A percentile compares a stretch with the other conserved stretches of the same genome.
phyloP scores from a whole-genome alignment of 305 asterid genomes.

The Fraxinus platypoda region DNA sequence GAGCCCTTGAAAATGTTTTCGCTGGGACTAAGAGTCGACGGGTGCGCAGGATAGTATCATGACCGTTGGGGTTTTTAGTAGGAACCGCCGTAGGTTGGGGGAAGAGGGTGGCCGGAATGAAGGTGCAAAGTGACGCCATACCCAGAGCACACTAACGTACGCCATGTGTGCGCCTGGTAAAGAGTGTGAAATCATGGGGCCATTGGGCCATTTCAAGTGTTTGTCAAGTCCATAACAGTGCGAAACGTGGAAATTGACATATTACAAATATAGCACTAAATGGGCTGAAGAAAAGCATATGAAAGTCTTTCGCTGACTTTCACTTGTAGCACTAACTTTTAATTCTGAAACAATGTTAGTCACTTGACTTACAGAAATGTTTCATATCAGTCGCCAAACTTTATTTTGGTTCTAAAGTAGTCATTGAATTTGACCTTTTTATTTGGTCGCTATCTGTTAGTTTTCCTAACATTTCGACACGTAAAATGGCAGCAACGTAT shows the following conservation, averaged over 20 bases:
- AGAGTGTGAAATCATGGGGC: background rate
- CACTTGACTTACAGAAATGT: background rate
- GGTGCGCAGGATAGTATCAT: slow-evolving; percentile 16
- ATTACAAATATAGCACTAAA: background rate
- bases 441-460: background rate
- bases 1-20: slow-evolving; percentile 13
- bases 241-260: background rate
- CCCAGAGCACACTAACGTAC: background rate
- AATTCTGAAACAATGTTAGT: background rate
- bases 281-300: background rate
- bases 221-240: background rate
- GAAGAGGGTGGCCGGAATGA: slow-evolving; percentile 10
- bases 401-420: background rate
- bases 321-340: background rate
- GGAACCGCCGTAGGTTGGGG: slow-evolving; percentile 31
- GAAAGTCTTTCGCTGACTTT: background rate
- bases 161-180: background rate
- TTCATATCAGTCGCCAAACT: background rate
- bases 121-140: slow-evolving; percentile 31
- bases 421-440: background rate
- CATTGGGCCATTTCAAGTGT: background rate
- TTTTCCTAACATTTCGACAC: background rate
- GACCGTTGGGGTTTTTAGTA: slow-evolving; percentile 29
- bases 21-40: slow-evolving; percentile 6
- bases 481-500: background rate